Base-by-base conservation (phyloP, 441 rosid species). In the Lepidium campestre region DNA sequence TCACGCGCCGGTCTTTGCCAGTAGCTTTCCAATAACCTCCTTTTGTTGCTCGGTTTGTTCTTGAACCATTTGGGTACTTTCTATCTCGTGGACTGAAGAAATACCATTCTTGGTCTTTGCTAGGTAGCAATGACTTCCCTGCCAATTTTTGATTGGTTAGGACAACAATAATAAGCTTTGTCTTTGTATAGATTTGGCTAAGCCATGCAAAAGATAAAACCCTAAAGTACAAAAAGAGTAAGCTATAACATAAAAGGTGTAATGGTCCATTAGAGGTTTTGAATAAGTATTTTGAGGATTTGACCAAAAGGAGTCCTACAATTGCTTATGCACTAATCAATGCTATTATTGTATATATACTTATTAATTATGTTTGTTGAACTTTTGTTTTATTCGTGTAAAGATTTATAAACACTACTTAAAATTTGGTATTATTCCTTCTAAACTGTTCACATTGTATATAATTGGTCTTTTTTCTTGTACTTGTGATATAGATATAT, bases 1-100 rank as follows among this genome's bases (percentile, higher is more conserved):
- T 90, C 20, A 93, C 96, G 39, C 90, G 87, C 34, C 98, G 79
- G 57, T 93, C 98, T 71, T 93, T 93, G 7, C 98, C 98, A 0
- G 98, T 93, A 10, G 98, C 98, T 70, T 93, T 93, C 98, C 97
- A 90, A 34, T 93, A 93, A 2, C 98, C 97, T 7, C 91, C 81
- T 77, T 88, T 88, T 7, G 98, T 93, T 31, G 98, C 97, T 0
- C 98, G 91, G 67, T 90, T 93, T 0, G 97, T 90, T 47, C 98
- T 90, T 15, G 97, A 90, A 46, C 98, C 96, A 67, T 93, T 90
- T 0, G 96, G 98, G 66, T 93, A 93, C 78, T 93, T 93, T 1
- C 96, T 82, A 70, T 93, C 98, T 7, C 96, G 79, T 46, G 97
- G 96, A 62, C 97, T 90, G 69, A 93, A 93, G 78, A 93, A 93